These are phyloP conservation scores for Melampsora americana DNA, from an alignment of 1,284 basidiomycete genomes.

Conservation along the genomic window DNA sequence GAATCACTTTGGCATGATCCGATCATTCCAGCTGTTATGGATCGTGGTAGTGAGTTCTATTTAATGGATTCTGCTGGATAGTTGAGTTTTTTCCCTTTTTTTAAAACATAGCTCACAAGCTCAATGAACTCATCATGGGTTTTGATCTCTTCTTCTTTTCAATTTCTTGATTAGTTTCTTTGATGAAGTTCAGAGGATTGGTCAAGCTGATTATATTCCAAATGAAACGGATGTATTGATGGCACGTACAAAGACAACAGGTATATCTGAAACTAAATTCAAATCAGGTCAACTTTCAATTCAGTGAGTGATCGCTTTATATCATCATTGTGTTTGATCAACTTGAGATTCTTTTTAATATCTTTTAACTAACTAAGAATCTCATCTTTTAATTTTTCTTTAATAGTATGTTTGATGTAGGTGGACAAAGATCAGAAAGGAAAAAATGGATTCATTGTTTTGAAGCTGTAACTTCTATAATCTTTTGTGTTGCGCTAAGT, in stretches of 20 bases:
- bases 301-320: no score
- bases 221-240: constrained; percentile 84
- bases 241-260: constrained; percentile 84
- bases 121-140: not conserved
- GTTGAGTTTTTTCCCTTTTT: constrained; percentile 57
- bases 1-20: constrained; percentile 85
- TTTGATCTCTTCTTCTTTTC: constrained; percentile 28
- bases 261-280: constrained; percentile 78
- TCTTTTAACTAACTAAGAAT: not conserved
- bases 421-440: constrained; percentile 81
- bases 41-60: constrained; percentile 83
- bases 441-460: constrained; percentile 64
- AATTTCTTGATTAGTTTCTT: constrained; percentile 72
- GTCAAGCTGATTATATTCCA: constrained; percentile 73
- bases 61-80: constrained; percentile 93
- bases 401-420: constrained; percentile 77
- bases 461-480: constrained; percentile 63
- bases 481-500: constrained; percentile 54
- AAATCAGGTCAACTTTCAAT: constrained; percentile 58
- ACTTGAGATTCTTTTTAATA: no score
- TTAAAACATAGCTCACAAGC: constrained; percentile 37
- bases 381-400: not conserved
- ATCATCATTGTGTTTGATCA: no score
- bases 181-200: constrained; percentile 75
- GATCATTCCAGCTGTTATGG: constrained; percentile 78